Evolutionary conservation across 768 basidiomycete genomes (phyloP), one percentile per base, ranked within the genome.

Genomic region (Podaxis sp.): DNA sequence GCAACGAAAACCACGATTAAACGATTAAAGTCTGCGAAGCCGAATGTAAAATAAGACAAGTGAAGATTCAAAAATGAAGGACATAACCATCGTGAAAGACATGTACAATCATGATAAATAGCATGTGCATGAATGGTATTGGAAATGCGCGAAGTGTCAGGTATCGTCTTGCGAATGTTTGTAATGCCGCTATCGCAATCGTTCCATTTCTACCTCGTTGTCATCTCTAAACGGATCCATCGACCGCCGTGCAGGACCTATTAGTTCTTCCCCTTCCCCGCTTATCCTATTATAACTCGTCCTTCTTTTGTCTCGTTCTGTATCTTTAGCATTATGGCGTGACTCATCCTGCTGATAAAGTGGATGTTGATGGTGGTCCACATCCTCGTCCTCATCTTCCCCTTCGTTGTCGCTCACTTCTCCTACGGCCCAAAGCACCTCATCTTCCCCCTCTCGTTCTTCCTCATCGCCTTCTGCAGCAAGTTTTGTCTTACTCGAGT

Each of bases 391-490:
- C 33, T 82, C 81, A 5, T 73, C 77, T 51, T 74, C 66, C 57
- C 70, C 72, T 28, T 78, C 76, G 22, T 91, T 89, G 55, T 90
- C 90, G 61, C 87, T 89, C 24, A 78, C 84, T 28, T 90, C 85
- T 1, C 92, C 90, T 2, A 94, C 79, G 52, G 87, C 82, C 92
- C 92, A 94, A 44, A 88, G 68, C 17, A 78, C 80, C 6, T 82
- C 77, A 28, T 77, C 76, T 63, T 79, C 80, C 1, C 76, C 80
- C 46, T 78, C 80, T 19, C 71, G 75, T 19, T 68, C 71, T 3
- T 70, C 71, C 4, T 81, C 84, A 9, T 80, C 81, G 17, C 67
- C 74, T 33, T 75, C 71, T 71, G 33, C 33, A 22, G 72, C 71
- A 8, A 69, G 72, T 42, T 68, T 70, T 69, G 46, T 33, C 57